Percentiles rank a stretch among this genome's conserved stretches.
phyloP scores from a whole-genome alignment of 352 stramenopile species.

The Globisporangium irregulare region DNA sequence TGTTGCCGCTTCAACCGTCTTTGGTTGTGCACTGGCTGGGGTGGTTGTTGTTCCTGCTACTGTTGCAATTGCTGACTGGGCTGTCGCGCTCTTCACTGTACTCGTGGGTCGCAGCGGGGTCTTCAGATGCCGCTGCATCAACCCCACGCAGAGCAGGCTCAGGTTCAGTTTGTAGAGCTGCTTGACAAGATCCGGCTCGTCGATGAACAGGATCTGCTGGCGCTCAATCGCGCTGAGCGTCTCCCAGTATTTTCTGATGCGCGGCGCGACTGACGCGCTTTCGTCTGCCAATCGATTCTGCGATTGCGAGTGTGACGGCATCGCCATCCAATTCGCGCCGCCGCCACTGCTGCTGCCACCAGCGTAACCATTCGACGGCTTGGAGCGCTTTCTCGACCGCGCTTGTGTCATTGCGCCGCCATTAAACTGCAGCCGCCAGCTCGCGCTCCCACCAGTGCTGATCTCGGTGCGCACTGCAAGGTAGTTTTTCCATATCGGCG shows the following conservation, averaged over 20 bases:
- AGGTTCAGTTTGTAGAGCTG: conserved; percentile 87
- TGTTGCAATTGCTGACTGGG: conserved; percentile 2
- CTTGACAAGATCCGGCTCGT: conserved; percentile 80
- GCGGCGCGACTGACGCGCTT: conserved; percentile 15
- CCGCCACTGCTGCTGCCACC: background rate
- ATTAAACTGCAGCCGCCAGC: background rate
- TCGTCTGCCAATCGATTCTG: conserved; percentile 3
- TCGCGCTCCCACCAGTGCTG: background rate
- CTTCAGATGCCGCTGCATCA: conserved; percentile 84
- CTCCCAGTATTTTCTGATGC: conserved; percentile 65
- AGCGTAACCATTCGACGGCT: conserved; percentile 23
- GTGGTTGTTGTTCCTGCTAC: background rate
- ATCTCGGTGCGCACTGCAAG: conserved; percentile 37
- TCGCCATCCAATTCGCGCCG: background rate
- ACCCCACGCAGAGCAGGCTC: conserved; percentile 75
- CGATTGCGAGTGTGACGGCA: conserved; percentile 4
- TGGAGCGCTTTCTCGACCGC: conserved; percentile 41
- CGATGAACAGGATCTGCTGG: conserved; percentile 76
- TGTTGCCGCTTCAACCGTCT: conserved; percentile 12
- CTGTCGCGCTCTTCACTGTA: background rate
- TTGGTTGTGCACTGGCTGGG: background rate
- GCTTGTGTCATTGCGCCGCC: background rate
- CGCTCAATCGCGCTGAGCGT: conserved; percentile 56
- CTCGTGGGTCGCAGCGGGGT: conserved; percentile 23
- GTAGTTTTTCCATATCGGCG: conserved; percentile 71